Conservation (phyloP, 306 rosid species). For the Prunus persica region Prunus_persica_NCBIv2 NC_034016.1:1673501-1674000, state of each 20-base stretch:
- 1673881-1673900: conserved; percentile 42
- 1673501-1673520: not conserved
- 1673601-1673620: conserved; percentile 78
- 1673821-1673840: conserved; percentile 46
- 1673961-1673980: conserved; percentile 47
- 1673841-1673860: conserved; percentile 64
- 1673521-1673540: not conserved
- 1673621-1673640: conserved; percentile 62
- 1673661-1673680: conserved; percentile 68
- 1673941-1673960: not conserved
- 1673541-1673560: too few relatives aligned
- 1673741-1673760: conserved; percentile 23
- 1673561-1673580: not conserved
- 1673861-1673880: conserved; percentile 52
- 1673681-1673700: not conserved
- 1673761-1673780: conserved; percentile 63
- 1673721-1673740: not conserved
- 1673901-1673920: conserved; percentile 49
- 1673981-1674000: conserved; percentile 53
- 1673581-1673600: conserved; percentile 43
- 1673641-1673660: conserved; percentile 65
- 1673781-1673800: conserved; percentile 54
- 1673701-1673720: not conserved
- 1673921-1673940: conserved; percentile 45
- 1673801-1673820: conserved; percentile 44